Conservation (phyloP, 805 yeast genomes). For the Blastobotrys robertii region DNA sequence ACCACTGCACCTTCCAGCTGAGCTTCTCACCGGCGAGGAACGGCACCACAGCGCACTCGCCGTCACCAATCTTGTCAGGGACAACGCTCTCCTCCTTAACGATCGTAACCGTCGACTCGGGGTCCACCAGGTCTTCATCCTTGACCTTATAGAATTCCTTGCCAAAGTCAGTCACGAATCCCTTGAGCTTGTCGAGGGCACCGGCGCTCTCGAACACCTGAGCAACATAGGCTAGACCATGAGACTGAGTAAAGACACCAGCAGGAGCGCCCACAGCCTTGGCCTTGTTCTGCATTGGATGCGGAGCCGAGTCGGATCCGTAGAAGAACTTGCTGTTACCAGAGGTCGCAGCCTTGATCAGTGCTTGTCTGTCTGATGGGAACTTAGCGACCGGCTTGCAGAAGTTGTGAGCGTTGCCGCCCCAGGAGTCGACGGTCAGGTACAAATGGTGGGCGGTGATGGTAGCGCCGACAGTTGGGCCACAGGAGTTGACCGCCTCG, state of each 20-base stretch:
- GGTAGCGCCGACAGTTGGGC: slow-evolving; percentile 76
- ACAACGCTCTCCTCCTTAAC: slow-evolving; percentile 39
- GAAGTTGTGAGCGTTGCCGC: slow-evolving; percentile 88
- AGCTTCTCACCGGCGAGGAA: slow-evolving; percentile 75
- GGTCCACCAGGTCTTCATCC: slow-evolving; percentile 35
- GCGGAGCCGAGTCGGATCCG: slow-evolving; percentile 98
- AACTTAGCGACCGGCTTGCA: slow-evolving; percentile 98
- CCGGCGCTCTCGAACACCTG: slow-evolving; percentile 65
- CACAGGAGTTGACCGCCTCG: slow-evolving; percentile 61
- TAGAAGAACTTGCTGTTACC: slow-evolving; percentile 91
- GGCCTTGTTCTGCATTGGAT: slow-evolving; percentile 70
- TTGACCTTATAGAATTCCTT: slow-evolving; percentile 55
- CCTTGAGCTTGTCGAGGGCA: slow-evolving; percentile 54
- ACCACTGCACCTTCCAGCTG: slow-evolving; percentile 71
- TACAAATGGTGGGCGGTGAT: slow-evolving; percentile 93
- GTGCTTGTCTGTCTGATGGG: slow-evolving; percentile 72
- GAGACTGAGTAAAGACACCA: slow-evolving; percentile 91
- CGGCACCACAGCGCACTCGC: slow-evolving; percentile 58
- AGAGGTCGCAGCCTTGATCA: slow-evolving; percentile 79
- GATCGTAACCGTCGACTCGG: slow-evolving; percentile 41
- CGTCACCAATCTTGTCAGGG: slow-evolving; percentile 46
- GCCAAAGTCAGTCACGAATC: slow-evolving; percentile 72
- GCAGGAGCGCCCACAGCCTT: slow-evolving; percentile 84
- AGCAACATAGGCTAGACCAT: slow-evolving; percentile 75
- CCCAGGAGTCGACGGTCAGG: slow-evolving; percentile 89